phyloP scores from a whole-genome alignment of 768 basidiomycete species.

The Pleurotus pulmonarius region DNA sequence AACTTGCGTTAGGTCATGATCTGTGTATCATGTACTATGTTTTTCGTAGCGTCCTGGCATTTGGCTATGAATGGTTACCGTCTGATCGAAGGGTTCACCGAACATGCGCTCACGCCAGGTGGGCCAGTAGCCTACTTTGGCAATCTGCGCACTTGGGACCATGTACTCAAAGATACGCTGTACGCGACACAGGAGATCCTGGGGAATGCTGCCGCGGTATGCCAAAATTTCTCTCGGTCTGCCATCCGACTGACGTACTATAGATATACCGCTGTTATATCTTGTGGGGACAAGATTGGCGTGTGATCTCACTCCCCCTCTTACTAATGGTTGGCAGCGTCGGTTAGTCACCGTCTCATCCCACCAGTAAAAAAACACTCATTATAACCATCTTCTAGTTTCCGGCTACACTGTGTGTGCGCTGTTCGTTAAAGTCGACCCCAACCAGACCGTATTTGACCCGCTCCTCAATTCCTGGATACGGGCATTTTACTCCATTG shows the following conservation, averaged over 20 bases:
- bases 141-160: constrained; percentile 11
- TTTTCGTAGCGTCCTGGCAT: background rate
- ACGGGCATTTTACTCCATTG: constrained; percentile 14
- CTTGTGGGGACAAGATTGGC: constrained; percentile 14
- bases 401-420: constrained; percentile 13
- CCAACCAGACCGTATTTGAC: constrained; percentile 12
- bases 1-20: background rate
- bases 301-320: constrained; percentile 12
- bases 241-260: background rate
- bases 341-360: background rate
- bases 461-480: constrained; percentile 16
- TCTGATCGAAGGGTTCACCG: constrained; percentile 9
- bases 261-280: constrained; percentile 14
- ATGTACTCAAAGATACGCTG: constrained; percentile 10
- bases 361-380: too few species aligned
- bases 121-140: constrained; percentile 12
- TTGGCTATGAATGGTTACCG: constrained; percentile 10
- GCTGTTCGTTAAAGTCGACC: constrained; percentile 9
- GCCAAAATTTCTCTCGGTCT: background rate
- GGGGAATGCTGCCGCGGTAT: constrained; percentile 9
- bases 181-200: constrained; percentile 10
- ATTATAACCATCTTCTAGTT: constrained; percentile 3
- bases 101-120: constrained; percentile 7
- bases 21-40: background rate
- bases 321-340: constrained; percentile 13